Conservation (phyloP, 345 rosid genomes). For the Sisymbrium irio region DNA sequence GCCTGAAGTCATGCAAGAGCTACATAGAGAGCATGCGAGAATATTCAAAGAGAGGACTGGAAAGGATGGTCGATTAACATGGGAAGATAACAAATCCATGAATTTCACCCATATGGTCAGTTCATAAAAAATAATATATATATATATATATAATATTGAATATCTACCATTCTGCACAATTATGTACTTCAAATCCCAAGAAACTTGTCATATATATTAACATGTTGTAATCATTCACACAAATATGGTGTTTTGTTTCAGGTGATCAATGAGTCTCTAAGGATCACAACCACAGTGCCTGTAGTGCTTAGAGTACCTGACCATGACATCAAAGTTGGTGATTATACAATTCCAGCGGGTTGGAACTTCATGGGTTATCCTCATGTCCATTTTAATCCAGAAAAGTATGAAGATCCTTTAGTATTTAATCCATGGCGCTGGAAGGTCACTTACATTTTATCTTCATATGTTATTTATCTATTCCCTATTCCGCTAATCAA, state of each 20-base stretch:
- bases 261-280: neutral
- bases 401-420: constrained; percentile 9
- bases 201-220: neutral
- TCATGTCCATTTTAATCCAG: constrained; percentile 9
- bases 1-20: constrained; percentile 11
- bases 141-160: neutral
- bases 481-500: neutral
- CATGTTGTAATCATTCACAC: neutral
- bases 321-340: neutral
- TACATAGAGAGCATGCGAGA: constrained; percentile 16
- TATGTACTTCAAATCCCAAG: neutral
- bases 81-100: constrained; percentile 32
- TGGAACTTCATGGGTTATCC: constrained; percentile 15
- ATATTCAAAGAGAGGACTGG: neutral
- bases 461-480: neutral
- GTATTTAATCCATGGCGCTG: constrained; percentile 29
- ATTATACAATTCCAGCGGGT: constrained; percentile 14
- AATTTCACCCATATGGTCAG: constrained; percentile 28
- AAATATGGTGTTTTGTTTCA: neutral
- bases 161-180: neutral
- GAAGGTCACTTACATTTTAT: neutral
- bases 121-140: neutral
- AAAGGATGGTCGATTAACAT: neutral
- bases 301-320: neutral
- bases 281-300: neutral